Conservation (phyloP, 192 early-diverging fungal species). For the Entomortierella beljakovae region DNA sequence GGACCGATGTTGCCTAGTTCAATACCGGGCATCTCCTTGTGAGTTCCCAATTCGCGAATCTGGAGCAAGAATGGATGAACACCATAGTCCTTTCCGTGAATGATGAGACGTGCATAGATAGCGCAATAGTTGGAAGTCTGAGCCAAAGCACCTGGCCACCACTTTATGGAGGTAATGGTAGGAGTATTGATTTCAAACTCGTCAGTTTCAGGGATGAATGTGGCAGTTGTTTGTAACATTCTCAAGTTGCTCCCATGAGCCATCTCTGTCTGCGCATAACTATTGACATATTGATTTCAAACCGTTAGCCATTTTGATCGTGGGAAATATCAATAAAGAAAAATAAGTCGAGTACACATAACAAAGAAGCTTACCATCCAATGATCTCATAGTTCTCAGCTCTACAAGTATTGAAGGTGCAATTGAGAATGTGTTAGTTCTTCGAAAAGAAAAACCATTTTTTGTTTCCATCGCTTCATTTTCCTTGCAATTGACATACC, state of each 20-base stretch:
- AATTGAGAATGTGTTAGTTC: not conserved
- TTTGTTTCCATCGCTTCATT: no score
- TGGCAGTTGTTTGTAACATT: slow-evolving; percentile 72
- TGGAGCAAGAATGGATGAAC: slow-evolving; percentile 67
- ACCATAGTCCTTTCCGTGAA: slow-evolving; percentile 75
- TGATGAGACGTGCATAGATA: slow-evolving; percentile 83
- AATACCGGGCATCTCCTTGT: slow-evolving; percentile 47
- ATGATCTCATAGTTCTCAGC: slow-evolving; percentile 73
- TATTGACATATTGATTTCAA: no score
- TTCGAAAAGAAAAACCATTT: no score
- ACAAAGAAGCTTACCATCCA: slow-evolving; percentile 57
- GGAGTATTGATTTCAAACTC: slow-evolving; percentile 83
- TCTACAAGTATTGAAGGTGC: not conserved
- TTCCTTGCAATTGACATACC: no score
- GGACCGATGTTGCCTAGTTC: slow-evolving; percentile 59
- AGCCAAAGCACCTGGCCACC: slow-evolving; percentile 92
- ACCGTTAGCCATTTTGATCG: no score
- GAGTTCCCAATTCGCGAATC: slow-evolving; percentile 53
- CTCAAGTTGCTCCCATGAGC: slow-evolving; percentile 69
- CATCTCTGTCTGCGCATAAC: slow-evolving; percentile 64
- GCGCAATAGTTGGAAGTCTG: slow-evolving; percentile 79
- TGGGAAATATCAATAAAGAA: no score
- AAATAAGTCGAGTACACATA: no score
- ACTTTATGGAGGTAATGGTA: slow-evolving; percentile 81
- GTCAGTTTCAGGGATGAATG: slow-evolving; percentile 64